Evolutionary conservation across 768 basidiomycete species (phyloP).

Genomic region (Cyathus striatus): DNA sequence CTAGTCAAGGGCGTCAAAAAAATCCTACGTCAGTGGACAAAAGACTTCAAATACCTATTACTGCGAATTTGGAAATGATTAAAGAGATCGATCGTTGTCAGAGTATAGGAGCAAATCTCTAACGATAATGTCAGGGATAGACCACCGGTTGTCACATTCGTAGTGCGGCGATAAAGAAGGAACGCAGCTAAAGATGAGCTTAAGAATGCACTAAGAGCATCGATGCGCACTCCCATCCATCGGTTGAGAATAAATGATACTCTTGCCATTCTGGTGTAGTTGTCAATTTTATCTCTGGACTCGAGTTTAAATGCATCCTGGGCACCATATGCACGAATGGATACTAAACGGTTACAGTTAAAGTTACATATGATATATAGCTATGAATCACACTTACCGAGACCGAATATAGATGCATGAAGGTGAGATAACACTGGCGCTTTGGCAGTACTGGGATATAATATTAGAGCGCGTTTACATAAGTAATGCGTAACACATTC

Average conservation of each 20-base stretch:
- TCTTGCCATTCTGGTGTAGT: constrained; percentile 38
- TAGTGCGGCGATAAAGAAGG: constrained; percentile 36
- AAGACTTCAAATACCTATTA: constrained; percentile 26
- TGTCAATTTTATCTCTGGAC: constrained; percentile 49
- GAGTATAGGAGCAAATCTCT: constrained; percentile 52
- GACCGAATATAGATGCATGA: constrained; percentile 44
- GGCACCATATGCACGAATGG: constrained; percentile 65
- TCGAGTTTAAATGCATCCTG: constrained; percentile 44
- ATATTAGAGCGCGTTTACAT: constrained; percentile 4
- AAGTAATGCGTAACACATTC: constrained; percentile 21
- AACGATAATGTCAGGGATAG: constrained; percentile 58
- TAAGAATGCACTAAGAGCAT: constrained; percentile 50
- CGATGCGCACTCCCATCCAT: constrained; percentile 47
- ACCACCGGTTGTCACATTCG: constrained; percentile 37
- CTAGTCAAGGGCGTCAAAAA: constrained; percentile 4
- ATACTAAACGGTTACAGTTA: constrained; percentile 21
- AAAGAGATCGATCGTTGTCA: constrained; percentile 40
- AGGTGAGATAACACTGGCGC: constrained; percentile 41
- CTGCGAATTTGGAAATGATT: constrained; percentile 44
- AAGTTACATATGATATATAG: not conserved
- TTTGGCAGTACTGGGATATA: constrained; percentile 17
- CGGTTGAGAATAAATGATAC: constrained; percentile 51
- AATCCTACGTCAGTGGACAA: not conserved
- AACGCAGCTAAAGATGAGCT: constrained; percentile 50
- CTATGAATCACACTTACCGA: constrained; percentile 33